Evolutionary conservation across 1,139 yeast species (phyloP), one percentile per base, ranked within the genome.

Genomic region (Debaryomyces psychrophilus): DNA sequence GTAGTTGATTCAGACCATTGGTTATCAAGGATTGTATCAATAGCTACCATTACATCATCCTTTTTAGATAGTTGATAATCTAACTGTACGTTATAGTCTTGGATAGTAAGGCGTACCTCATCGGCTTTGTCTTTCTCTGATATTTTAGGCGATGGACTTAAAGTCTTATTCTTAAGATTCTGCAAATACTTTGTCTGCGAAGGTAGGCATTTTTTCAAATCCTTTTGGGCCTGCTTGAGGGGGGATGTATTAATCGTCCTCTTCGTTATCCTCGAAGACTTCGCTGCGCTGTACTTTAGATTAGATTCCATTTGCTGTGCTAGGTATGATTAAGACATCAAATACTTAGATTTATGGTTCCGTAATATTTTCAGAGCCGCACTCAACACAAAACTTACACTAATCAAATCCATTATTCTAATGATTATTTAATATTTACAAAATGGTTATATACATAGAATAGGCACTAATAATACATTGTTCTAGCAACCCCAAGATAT

Each of bases 271-370:
- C 61, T 58, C 0, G 79, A 73, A 34, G 78, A 68, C 49, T 60
- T 68, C 3, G 80, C 77, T 1, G 79, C 79, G 45, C 73, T 70
- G 47, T 65, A 73, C 41, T 69, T 62, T 22, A 71, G 59, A 48
- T 62, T 62, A 5, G 63, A 52, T 14, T 64, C 56, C 67, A 62
- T 62, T 11, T 17, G 31, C 9, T 27, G 9, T 20, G 22, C 5
- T 18, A 37, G 15, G 29, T 14, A 37, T 14, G 25, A 14, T n/a
- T 12, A 9, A 36, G 7, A 26, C n/a, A 12, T 37, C 8, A 37
- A 37, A 23, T 37, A 20, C 23, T 15, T 23, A 29, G 25, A n/a
- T 18, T 15, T 31, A 18, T 18, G 36, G 36, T 33, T 33, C 36
- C 36, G 20, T 4, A 4, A 18, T 17, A 33, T 33, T 35, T 35